Evolutionary conservation across 179 eudicot genomes (phyloP), one percentile per base, ranked within the genome.

Genomic region (Monotropa hypopitys): DNA sequence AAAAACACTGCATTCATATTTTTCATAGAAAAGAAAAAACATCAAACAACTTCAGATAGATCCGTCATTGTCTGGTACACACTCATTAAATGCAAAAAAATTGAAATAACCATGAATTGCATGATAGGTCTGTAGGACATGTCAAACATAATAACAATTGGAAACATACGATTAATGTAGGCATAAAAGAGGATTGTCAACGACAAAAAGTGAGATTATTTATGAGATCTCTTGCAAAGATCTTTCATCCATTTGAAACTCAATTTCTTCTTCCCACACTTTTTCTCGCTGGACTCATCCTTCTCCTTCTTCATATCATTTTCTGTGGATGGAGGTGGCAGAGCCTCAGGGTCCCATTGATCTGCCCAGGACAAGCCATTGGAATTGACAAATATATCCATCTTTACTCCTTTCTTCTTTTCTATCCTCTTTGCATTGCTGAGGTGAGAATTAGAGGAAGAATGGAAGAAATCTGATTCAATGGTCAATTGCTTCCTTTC

Each of bases 311-410:
- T 61, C 74, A 84, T 80, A 40, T 80, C 83, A 56, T 83, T 33
- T 3, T 77, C 77, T 4, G 72, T 7, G 15, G 78, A n/a, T 28
- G 70, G 74, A 23, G 78, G 80, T 0, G 79, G 81, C 63, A 63
- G 78, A 7, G 85, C 84, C 63, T 85, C 84, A 20, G 90, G 88
- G 80, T 84, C 90, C 90, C 90, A 87, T 54, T 87, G 90, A 81
- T 87, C 90, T n/a, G 90, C 90, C 90, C 90, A 87, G 5, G 90
- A 85, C 49, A 77, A 23, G 32, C 88, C 90, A 40, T 82, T 77
- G 30, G 86, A 63, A 46, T 76, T 71, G 74, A 56, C 66, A 28
- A 61, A 84, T 51, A 84, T 1, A 23, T 87, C 90, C 90, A 87
- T 87, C 56, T 43, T 63, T 51, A 13, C 35, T 45, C 26, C 74